These are phyloP conservation scores for Gaeumannomyces tritici DNA, from an alignment of 2,329 filamentous ascomycete species.

Conservation along the genomic window DNA sequence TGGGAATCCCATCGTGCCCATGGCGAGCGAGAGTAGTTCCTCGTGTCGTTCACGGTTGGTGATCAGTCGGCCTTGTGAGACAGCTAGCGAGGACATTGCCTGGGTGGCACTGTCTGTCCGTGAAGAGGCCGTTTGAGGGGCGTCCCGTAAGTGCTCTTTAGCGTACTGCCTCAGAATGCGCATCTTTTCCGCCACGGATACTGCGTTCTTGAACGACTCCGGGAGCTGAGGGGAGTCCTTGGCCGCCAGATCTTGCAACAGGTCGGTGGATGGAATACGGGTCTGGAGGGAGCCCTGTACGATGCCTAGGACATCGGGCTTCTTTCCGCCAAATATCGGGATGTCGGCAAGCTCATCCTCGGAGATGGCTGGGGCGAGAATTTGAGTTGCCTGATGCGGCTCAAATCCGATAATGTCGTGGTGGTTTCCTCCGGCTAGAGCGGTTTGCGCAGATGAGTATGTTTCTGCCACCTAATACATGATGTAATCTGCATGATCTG, in stretches of 20 bases:
- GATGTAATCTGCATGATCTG: not conserved
- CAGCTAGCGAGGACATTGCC: not conserved
- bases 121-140: conserved; percentile 3
- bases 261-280: conserved; percentile 20
- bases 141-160: conserved; percentile 10
- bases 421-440: not conserved
- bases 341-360: conserved; percentile 43
- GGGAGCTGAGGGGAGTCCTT: conserved; percentile 22
- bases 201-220: conserved; percentile 28
- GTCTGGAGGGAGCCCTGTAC: conserved; percentile 30
- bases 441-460: not conserved
- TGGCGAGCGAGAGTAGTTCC: conserved; percentile 34
- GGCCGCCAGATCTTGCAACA: conserved; percentile 26
- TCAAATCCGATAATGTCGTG: conserved; percentile 46
- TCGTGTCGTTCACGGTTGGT: conserved; percentile 46
- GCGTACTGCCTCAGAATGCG: conserved; percentile 30
- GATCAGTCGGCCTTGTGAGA: conserved; percentile 6
- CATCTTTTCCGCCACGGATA: conserved; percentile 38
- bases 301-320: conserved; percentile 29
- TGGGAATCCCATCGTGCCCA: conserved; percentile 35
- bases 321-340: conserved; percentile 47
- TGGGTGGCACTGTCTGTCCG: not conserved
- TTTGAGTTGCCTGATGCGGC: conserved; percentile 36
- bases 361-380: conserved; percentile 44
- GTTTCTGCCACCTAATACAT: not conserved